Evolutionary conservation across 192 early-diverging fungal species (phyloP).

Genomic region (Entomortierella chlamydospora): DNA sequence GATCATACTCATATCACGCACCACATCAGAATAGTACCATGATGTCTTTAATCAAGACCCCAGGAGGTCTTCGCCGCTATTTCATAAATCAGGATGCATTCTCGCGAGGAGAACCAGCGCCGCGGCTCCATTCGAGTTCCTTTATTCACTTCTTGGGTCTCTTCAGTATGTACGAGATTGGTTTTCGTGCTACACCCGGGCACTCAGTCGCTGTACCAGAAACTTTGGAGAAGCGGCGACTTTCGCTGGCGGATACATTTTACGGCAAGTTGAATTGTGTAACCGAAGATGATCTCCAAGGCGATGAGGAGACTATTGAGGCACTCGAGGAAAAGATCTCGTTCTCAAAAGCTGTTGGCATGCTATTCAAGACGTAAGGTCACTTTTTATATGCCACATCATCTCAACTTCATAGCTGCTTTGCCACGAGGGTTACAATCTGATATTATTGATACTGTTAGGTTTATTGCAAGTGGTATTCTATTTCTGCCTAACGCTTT

Average conservation of each 20-base stretch:
- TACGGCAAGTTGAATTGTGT: constrained; percentile 15
- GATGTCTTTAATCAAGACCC: constrained; percentile 69
- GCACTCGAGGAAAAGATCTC: constrained; percentile 46
- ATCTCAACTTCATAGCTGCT: not conserved
- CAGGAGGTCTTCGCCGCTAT: constrained; percentile 90
- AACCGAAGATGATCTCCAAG: constrained; percentile 16
- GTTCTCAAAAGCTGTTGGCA: constrained; percentile 58
- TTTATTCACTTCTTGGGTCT: constrained; percentile 43
- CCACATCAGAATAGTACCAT: constrained; percentile 31
- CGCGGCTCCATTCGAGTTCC: constrained; percentile 58
- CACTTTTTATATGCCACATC: not conserved
- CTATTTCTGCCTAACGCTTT: constrained; percentile 81
- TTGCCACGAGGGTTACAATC: not conserved
- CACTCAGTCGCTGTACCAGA: constrained; percentile 27
- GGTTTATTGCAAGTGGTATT: constrained; percentile 80
- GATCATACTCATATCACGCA: constrained; percentile 52
- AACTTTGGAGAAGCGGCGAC: constrained; percentile 38
- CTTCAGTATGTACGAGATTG: constrained; percentile 57
- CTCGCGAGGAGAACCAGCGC: constrained; percentile 67
- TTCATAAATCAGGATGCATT: constrained; percentile 76
- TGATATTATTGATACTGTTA: not conserved
- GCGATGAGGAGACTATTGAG: constrained; percentile 42
- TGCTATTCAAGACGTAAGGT: constrained; percentile 69
- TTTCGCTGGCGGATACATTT: constrained; percentile 23
- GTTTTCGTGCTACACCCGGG: constrained; percentile 37